These are phyloP conservation scores for Irpex lacteus DNA, from an alignment of 1,284 basidiomycete genomes.

Conservation along the genomic window DNA sequence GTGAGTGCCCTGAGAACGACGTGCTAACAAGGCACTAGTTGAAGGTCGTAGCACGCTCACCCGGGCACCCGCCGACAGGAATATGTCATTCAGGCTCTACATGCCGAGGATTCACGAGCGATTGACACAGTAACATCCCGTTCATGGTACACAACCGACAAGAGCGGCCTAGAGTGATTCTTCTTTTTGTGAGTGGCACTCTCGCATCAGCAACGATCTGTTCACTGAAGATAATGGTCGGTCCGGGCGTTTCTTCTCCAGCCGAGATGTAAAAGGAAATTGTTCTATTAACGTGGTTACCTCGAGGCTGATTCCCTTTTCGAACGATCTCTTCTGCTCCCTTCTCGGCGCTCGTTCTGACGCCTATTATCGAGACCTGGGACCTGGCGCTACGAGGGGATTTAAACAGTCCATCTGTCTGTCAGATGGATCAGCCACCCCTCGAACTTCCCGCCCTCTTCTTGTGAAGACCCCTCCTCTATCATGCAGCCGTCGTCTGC, in stretches of 20 bases:
- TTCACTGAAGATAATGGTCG: neutral
- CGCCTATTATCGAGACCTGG: neutral
- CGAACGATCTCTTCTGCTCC: neutral
- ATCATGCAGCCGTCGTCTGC: neutral
- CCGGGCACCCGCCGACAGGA: neutral
- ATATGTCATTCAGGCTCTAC: neutral
- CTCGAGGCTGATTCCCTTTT: neutral
- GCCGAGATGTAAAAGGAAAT: constrained; percentile 3
- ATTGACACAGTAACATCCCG: neutral
- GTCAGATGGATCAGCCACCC: neutral
- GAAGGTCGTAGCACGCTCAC: neutral
- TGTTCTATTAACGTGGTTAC: constrained; percentile 4
- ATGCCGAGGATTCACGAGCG: neutral
- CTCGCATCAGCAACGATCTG: neutral
- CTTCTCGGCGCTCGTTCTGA: neutral
- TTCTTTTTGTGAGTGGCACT: constrained; percentile 2
- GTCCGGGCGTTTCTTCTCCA: neutral
- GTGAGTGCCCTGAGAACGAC: neutral
- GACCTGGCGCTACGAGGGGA: neutral
- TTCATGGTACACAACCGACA: neutral
- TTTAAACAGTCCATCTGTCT: neutral
- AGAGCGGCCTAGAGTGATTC: neutral
- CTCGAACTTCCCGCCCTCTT: neutral
- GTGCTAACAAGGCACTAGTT: neutral
- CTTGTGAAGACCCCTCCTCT: neutral